Evolutionary conservation across 2,329 filamentous ascomycete genomes (phyloP), one percentile per base, ranked within the genome.

Genomic region (Xylaria sp.): DNA sequence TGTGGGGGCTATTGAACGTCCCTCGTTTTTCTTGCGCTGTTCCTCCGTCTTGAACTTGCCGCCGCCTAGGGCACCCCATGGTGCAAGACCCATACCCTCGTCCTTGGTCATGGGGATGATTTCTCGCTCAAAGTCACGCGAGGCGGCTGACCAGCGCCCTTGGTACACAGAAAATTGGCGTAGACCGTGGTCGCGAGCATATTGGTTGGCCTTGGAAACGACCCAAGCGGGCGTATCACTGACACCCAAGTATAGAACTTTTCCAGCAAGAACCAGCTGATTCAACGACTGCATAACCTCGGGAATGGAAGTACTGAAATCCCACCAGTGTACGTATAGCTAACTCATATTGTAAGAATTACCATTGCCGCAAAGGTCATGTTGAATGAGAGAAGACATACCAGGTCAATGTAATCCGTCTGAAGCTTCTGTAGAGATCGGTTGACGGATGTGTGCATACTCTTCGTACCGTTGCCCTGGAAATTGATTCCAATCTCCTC

Each of bases 211-310:
- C 75, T 89, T 89, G 75, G 84, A 85, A 29, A 91, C 89, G 21
- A 91, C 79, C 90, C 90, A 93, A 9, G 91, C 91, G 0, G 91
- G 91, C 0, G 88, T 89, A 73, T 93, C 90, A 50, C 85, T 89
- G 77, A 92, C 84, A 2, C 91, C 91, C 0, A 93, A 82, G 71
- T 92, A 92, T 18, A 90, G 80, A 0, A 92, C 89, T 73, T 92
- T 92, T 21, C 90, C 89, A 5, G 83, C 76, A 0, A 77, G 66
- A 0, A 92, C 88, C 12, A 91, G 81, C 23, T 84, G 80, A 75
- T 92, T 90, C 51, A 92, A 82, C 0, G 85, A 85, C 67, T 92
- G 88, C 91, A 93, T 93, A 54, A 93, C 61, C 75, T 93, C 90
- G 0, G 86, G 83, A 57, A 92, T 87, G 0, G 84, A 85, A 27